Percentiles rank a stretch among this genome's conserved stretches.
phyloP scores from a whole-genome alignment of 139 green algal species.

The Chlorella sp. region DNA sequence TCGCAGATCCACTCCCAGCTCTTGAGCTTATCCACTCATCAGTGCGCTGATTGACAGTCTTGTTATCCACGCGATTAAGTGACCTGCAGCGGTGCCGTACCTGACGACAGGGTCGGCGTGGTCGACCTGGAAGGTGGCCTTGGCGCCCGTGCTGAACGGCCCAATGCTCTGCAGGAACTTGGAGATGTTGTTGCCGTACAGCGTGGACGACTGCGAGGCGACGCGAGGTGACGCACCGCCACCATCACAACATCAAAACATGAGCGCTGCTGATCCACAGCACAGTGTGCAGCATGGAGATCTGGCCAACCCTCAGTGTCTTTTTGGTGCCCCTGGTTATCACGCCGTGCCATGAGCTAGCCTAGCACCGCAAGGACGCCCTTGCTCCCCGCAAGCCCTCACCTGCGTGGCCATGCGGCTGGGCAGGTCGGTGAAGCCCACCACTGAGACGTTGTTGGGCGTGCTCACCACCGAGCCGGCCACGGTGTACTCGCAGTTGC shows the following conservation, averaged over 20 bases:
- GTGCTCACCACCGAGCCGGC: background rate
- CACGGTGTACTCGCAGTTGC: slow-evolving; percentile 35
- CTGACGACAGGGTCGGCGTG: slow-evolving; percentile 50
- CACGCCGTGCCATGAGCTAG: too few species aligned
- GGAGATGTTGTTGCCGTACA: slow-evolving; percentile 87
- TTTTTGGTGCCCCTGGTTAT: too few species aligned
- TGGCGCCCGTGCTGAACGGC: slow-evolving; percentile 62
- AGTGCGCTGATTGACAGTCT: too few species aligned
- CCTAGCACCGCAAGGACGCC: too few species aligned
- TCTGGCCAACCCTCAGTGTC: too few species aligned
- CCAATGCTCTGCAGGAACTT: slow-evolving; percentile 79
- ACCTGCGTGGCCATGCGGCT: slow-evolving; percentile 69
- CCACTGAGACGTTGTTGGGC: slow-evolving; percentile 56
- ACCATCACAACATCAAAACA: too few species aligned
- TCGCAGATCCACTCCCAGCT: too few species aligned
- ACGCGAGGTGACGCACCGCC: too few species aligned
- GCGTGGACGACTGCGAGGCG: slow-evolving; percentile 40
- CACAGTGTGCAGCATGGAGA: too few species aligned
- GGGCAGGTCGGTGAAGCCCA: slow-evolving; percentile 88
- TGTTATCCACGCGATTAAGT: background rate
- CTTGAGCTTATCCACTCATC: too few species aligned
- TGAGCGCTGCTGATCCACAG: too few species aligned
- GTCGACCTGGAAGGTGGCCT: slow-evolving; percentile 71
- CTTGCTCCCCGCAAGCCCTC: too few species aligned
- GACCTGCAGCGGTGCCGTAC: background rate